phyloP scores from a whole-genome alignment of 2,329 filamentous ascomycete genomes.

The Dichotomopilus funicola region DNA sequence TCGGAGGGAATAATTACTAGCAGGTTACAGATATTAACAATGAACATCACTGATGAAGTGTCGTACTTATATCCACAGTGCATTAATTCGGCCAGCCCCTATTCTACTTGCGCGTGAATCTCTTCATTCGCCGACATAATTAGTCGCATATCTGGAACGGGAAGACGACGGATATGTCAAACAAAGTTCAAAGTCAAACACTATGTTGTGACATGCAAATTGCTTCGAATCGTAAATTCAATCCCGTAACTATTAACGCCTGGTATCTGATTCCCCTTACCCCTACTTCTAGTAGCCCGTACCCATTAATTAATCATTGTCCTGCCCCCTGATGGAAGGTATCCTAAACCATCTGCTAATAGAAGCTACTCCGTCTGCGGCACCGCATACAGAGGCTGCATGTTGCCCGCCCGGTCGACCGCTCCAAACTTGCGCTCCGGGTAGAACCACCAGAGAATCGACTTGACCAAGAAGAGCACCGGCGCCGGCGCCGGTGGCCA shows the following conservation, averaged over 20 bases:
- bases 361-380: slow-evolving; percentile 1
- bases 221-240: too few species aligned
- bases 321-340: not conserved
- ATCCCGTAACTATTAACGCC: too few species aligned
- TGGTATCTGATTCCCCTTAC: too few species aligned
- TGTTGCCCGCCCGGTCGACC: slow-evolving; percentile 19
- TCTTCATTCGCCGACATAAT: too few species aligned
- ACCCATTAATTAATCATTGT: too few species aligned
- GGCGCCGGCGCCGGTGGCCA: slow-evolving; percentile 22
- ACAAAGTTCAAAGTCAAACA: too few species aligned
- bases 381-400: slow-evolving; percentile 25
- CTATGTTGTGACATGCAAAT: too few species aligned
- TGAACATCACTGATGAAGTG: too few species aligned
- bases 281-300: too few species aligned
- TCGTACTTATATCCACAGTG: not conserved
- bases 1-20: not conserved
- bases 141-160: too few species aligned
- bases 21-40: not conserved
- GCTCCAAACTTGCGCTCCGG: slow-evolving; percentile 25
- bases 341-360: not conserved
- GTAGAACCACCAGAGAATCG: slow-evolving; percentile 19
- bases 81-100: not conserved
- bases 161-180: too few species aligned
- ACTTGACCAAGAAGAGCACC: slow-evolving; percentile 20
- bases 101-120: too few species aligned